These are phyloP conservation scores for Microbotryomycetes sp. DNA, from an alignment of 1,284 basidiomycete species.

Conservation along the genomic window DNA sequence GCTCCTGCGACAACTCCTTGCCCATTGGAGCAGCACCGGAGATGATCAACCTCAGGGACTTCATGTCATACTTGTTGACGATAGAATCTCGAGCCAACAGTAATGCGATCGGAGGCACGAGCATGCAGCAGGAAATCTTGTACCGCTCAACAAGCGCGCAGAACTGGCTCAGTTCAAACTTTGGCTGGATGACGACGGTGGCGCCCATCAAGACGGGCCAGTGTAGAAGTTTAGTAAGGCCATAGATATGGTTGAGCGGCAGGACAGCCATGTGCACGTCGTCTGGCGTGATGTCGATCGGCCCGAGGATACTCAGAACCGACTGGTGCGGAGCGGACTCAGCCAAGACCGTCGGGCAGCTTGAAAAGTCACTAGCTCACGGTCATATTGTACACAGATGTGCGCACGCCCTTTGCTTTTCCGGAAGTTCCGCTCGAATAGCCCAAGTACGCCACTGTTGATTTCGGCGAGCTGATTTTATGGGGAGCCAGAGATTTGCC, in stretches of 20 bases:
- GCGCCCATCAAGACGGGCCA: slow-evolving; percentile 55
- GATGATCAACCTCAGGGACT: slow-evolving; percentile 54
- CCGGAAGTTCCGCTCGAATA: slow-evolving; percentile 33
- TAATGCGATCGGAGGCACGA: slow-evolving; percentile 81
- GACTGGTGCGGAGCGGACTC: background rate
- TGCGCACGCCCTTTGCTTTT: slow-evolving; percentile 34
- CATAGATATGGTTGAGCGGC: slow-evolving; percentile 31
- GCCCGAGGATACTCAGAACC: slow-evolving; percentile 14
- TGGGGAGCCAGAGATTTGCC: slow-evolving; percentile 9
- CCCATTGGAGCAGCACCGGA: slow-evolving; percentile 79
- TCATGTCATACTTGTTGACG: slow-evolving; percentile 63
- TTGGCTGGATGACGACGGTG: slow-evolving; percentile 59
- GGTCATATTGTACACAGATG: slow-evolving; percentile 33
- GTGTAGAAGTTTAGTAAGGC: slow-evolving; percentile 49
- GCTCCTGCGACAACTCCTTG: slow-evolving; percentile 51
- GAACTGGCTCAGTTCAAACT: slow-evolving; percentile 66
- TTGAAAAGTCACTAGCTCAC: background rate
- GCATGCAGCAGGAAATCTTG: slow-evolving; percentile 54
- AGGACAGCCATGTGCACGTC: slow-evolving; percentile 30
- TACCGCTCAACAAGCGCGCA: slow-evolving; percentile 60
- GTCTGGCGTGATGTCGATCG: slow-evolving; percentile 7
- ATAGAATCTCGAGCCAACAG: slow-evolving; percentile 54
- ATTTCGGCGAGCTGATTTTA: slow-evolving; percentile 8
- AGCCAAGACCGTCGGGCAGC: too few relatives aligned
- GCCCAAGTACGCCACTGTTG: slow-evolving; percentile 30